Evolutionary conservation across 371 early-diverging fungal species (phyloP).

Genomic region (Mortierella sp.): DNA sequence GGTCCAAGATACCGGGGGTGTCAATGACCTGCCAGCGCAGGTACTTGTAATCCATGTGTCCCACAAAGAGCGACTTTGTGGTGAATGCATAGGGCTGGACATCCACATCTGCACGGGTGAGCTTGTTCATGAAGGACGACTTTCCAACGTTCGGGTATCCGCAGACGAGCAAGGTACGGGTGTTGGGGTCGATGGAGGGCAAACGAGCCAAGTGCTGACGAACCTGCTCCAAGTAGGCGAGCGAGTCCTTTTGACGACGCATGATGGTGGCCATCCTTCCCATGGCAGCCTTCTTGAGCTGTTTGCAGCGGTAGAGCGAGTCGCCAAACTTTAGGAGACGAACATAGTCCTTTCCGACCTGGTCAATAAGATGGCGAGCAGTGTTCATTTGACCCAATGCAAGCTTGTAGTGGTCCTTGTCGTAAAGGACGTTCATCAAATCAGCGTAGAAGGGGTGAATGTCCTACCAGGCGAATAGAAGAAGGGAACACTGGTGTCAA

Average conservation of each 20-base stretch:
- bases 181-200: slow-evolving; percentile 99
- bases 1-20: slow-evolving; percentile 99
- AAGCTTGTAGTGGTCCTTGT: slow-evolving; percentile 99
- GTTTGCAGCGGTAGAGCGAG: slow-evolving; percentile 99
- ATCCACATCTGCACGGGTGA: slow-evolving; percentile 99
- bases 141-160: slow-evolving; percentile 99
- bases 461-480: slow-evolving; percentile 68
- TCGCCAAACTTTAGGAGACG: slow-evolving; percentile 99
- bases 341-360: slow-evolving; percentile 98
- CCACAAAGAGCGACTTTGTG: slow-evolving; percentile 99
- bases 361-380: slow-evolving; percentile 95
- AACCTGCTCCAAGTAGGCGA: slow-evolving; percentile 99
- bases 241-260: slow-evolving; percentile 98
- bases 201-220: slow-evolving; percentile 98
- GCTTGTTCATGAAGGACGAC: slow-evolving; percentile 99
- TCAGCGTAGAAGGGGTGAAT: slow-evolving; percentile 99
- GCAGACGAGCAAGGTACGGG: slow-evolving; percentile 98
- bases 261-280: slow-evolving; percentile 99
- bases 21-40: slow-evolving; percentile 99
- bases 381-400: slow-evolving; percentile 99
- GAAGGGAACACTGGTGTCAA: no score
- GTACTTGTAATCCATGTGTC: slow-evolving; percentile 99
- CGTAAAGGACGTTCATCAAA: slow-evolving; percentile 99
- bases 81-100: slow-evolving; percentile 99
- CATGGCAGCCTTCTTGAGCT: slow-evolving; percentile 99